Evolutionary conservation across 169 alveolate genomes (phyloP), one percentile per base, ranked within the genome.

Genomic region (Cryptosporidium baileyi): DNA sequence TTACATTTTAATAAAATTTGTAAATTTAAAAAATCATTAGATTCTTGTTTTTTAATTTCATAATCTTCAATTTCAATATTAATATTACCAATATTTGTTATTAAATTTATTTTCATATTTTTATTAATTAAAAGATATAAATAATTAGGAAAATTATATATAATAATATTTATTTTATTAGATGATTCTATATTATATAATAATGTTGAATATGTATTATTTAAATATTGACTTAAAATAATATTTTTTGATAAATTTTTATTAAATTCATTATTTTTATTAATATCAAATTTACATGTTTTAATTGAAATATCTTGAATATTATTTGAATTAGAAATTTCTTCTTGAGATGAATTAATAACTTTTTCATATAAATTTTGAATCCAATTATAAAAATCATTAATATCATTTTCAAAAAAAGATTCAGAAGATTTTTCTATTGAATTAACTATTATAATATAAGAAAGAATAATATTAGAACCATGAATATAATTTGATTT

Each of bases 91-190:
- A 65, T 47, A 19, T 47, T 65, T 6, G 40, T 65, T 17, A 47
- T 60, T 9, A 65, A 32, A 11, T 38, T 34, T 0, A 44, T 34
- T 11, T 44, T 62, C 81, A 65, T 47, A 17, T 7, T 65, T 8
- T 54, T 34, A 13, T 51, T 28, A 22, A 65, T 51, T 8, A 65
- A 51, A 19, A 45, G 30, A 34, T 45, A 44, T 3, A 65, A 51
- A 15, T 28, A 65, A 24, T 38, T 65, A 5, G 81, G 81, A 19
- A 65, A 51, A 36, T 65, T 61, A 11, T 65, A 62, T 44, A 65
- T 49, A 44, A 30, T 51, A 15, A 65, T 65, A 22, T 8, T 65
- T 0, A 65, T 47, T n/a, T 44, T 44, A 2, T 51, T 45, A 1
- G 63, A 62, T 15, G 28, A 44, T 8, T 54, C 17, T 7, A 24